These are phyloP conservation scores for Xylariaceae sp. DNA, from an alignment of 2,329 filamentous ascomycete genomes.

Conservation along the genomic window DNA sequence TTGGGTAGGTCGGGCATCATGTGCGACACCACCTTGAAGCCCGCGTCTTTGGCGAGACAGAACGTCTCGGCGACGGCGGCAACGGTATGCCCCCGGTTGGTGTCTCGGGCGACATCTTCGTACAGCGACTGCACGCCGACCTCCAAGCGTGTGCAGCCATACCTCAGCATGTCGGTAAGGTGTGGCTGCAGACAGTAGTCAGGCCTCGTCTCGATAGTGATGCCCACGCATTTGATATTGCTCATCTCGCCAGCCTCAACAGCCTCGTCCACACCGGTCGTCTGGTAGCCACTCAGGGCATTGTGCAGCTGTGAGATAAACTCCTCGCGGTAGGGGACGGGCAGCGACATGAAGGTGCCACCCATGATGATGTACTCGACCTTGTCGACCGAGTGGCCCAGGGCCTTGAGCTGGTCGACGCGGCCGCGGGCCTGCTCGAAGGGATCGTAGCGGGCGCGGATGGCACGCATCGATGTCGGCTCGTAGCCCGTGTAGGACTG, in stretches of 20 bases:
- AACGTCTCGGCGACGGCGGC: conserved; percentile 94
- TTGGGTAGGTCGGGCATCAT: conserved; percentile 99
- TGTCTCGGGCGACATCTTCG: conserved; percentile 96
- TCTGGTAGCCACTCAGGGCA: conserved; percentile 91
- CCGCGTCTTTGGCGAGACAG: conserved; percentile 92
- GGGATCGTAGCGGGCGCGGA: conserved; percentile 91
- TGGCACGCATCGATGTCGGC: conserved; percentile 96
- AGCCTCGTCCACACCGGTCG: conserved; percentile 88
- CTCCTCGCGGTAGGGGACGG: conserved; percentile 79
- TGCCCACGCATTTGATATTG: conserved; percentile 94
- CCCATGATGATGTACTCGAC: conserved; percentile 99
- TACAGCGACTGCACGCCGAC: conserved; percentile 95
- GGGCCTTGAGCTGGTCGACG: conserved; percentile 91
- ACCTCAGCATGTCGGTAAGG: conserved; percentile 91
- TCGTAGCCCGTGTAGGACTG: conserved; percentile 99
- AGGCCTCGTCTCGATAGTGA: conserved; percentile 94
- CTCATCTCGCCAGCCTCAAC: conserved; percentile 94
- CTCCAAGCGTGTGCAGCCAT: conserved; percentile 90
- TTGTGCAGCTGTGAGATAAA: conserved; percentile 97
- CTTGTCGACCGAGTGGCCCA: conserved; percentile 96
- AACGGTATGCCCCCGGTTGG: conserved; percentile 93
- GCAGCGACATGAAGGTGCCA: conserved; percentile 95
- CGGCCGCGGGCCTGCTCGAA: conserved; percentile 95
- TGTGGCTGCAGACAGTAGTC: conserved; percentile 98
- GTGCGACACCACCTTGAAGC: conserved; percentile 97